Evolutionary conservation across 768 basidiomycete species (phyloP), one percentile per base, ranked within the genome.

Genomic region (Russula vinacea): DNA sequence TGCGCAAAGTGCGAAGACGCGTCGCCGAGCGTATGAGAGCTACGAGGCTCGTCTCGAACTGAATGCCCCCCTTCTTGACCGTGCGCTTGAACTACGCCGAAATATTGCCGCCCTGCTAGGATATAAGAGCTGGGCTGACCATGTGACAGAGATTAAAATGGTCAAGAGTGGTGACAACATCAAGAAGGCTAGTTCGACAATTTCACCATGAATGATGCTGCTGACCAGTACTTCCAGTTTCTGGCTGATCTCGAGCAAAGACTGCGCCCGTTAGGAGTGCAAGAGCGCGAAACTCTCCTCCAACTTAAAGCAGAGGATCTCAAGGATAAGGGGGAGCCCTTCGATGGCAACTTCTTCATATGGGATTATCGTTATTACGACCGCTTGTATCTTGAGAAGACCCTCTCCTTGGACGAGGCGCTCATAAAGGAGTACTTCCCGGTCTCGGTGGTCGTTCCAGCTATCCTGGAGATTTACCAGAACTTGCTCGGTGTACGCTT

Each of bases 381-480:
- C 71, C 80, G 83, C 66, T 83, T 79, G 71, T 89, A 78, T 70
- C 77, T 87, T 58, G 88, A 93, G 74, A 78, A 82, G 69, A 79
- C 80, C 24, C 78, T 94, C 32, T 78, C 81, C 40, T 80, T 92
- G 39, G 90, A 94, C 65, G 89, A 93, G 68, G 82, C 82, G 66
- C 77, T 87, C 14, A 85, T 94, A 67, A 93, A 94, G 75, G 88
- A 94, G 73, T 92, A 93, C 74, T 94, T 95, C 82, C 91, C 92
- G 0, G 93, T 94, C 3, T 79, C 84, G 2, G 83, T 87, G 19
- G 90, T 95, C 49, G 88, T 95, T 13, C 89, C 90, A 7, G 80
- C 87, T 4, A 91, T 95, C 69, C 79, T 95, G 53, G 78, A 83
- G 16, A 91, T 94, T 71, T 95, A 94, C 74, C 90, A 93, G 73